A percentile compares a stretch with the other conserved stretches of the same genome.
Evolutionary conservation across 345 rosid genomes (phyloP).

Genomic region (Iberis pinnata): DNA sequence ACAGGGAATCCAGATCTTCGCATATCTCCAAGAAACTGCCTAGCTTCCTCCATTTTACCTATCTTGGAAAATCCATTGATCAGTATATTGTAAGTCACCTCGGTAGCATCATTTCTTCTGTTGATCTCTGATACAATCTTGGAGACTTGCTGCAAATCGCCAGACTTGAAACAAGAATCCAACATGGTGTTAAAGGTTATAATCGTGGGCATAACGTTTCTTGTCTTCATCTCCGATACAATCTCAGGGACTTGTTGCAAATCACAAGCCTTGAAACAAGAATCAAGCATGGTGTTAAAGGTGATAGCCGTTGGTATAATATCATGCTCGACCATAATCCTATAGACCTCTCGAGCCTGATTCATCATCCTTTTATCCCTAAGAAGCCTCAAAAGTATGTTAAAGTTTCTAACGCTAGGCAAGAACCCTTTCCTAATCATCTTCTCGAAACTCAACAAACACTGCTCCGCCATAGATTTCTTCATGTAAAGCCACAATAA

Average conservation of each 20-base stretch:
- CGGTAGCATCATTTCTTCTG: slow-evolving; percentile 31
- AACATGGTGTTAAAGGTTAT: slow-evolving; percentile 55
- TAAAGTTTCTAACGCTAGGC: slow-evolving; percentile 59
- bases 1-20: slow-evolving; percentile 39
- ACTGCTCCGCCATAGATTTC: slow-evolving; percentile 46
- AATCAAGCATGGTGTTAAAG: slow-evolving; percentile 53
- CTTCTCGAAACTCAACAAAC: slow-evolving; percentile 44
- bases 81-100: slow-evolving; percentile 54
- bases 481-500: slow-evolving; percentile 47
- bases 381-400: slow-evolving; percentile 55
- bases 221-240: slow-evolving; percentile 42
- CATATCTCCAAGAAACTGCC: slow-evolving; percentile 46
- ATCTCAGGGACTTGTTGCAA: slow-evolving; percentile 39
- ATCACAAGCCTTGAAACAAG: slow-evolving; percentile 52
- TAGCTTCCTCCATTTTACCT: slow-evolving; percentile 48
- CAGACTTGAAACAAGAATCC: slow-evolving; percentile 52
- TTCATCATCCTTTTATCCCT: slow-evolving; percentile 34
- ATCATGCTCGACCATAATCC: slow-evolving; percentile 46
- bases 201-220: slow-evolving; percentile 37
- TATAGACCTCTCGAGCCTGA: slow-evolving; percentile 35
- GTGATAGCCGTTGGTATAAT: slow-evolving; percentile 45
- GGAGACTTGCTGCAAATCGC: slow-evolving; percentile 42
- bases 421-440: slow-evolving; percentile 48
- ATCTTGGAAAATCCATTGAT: slow-evolving; percentile 51
- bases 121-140: slow-evolving; percentile 47